Evolutionary conservation across 768 basidiomycete species (phyloP), one percentile per base, ranked within the genome.

Genomic region (Dictyophora rubrovolvata): DNA sequence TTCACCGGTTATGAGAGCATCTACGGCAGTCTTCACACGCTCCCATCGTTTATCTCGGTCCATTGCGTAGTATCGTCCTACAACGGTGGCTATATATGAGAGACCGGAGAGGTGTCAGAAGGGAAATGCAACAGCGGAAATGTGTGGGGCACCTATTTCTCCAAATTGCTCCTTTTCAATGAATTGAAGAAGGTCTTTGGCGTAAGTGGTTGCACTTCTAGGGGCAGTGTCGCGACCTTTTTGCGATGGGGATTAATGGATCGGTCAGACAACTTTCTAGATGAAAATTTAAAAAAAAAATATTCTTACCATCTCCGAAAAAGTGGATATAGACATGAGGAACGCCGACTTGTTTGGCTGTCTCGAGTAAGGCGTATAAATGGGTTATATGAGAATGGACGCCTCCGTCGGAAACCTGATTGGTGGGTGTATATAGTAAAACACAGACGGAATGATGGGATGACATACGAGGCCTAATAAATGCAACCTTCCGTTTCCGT

Each of bases 21-120:
- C 92, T 0, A 94, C 78, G 4, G 93, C 93, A 62, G 91, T 77
- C 78, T 92, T 91, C 69, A 97, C 71, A 36, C 93, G 80, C 69
- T 97, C 93, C 93, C 93, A 97, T 51, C 93, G 84, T 78, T 94
- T 94, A 71, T 95, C 93, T 42, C 92, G 84, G 73, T 95, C 93
- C 93, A 95, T 95, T 34, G 92, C 93, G 64, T 94, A 97, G 78
- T 97, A 97, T 55, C 94, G 74, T 6, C 93, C 93, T 47, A 93
- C 75, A 53, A 95, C 78, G 7, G 92, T 93, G 5, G 89, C 85
- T 59, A 34, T 3, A 34, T 2, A 51, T 35, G 17, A 36, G 17
- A 34, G 2, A 28, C 14, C 20, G 1, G n/a, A 42, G n/a, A 52
- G 20, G 21, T 12, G 10, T 11, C 23, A n/a, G 42, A 12, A 23